Base-by-base conservation (phyloP, 2,329 filamentous ascomycete species). In the Fusarium begoniae region DNA sequence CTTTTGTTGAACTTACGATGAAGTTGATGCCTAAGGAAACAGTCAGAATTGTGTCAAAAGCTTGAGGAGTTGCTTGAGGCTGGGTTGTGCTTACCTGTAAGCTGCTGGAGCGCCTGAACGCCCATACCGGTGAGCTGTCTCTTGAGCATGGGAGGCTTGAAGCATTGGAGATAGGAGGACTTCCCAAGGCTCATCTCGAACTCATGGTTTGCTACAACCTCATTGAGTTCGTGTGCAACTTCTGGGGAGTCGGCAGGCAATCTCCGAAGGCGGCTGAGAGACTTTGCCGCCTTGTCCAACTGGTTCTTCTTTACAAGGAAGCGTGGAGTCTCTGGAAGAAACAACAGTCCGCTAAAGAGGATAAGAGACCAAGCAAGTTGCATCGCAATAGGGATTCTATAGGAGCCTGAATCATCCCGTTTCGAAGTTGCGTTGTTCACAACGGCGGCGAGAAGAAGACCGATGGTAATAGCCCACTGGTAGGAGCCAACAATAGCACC, bases 261-360 rank as follows among this genome's bases (percentile, higher is more conserved):
- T 59, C 56, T 30, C 38, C 56, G 43, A 59, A 59, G 56, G 3
- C 56, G 56, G 8, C 56, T 37, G 5, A 59, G 17, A 20, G 56
- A 26, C 24, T 30, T 59, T 37, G 43, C 43, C 7, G 56, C 56
- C 20, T 59, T 58, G 24, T 14, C 72, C 70, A 63, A 87, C 87
- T 55, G 32, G 2, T 26, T 44, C 38, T 84, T 84, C 81, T 91
- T 93, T 81, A 94, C 90, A 22, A 92, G 84, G 80, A 86, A 95
- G 17, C 93, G 89, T 3, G 93, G 92, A 0, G 92, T 93, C 79
- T 95, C 93, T 12, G 93, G 93, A 3, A 95, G 87, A 58, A 93
- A 69, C 28, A 92, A 69, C 84, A 94, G 88, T 61, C 92, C 92
- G 38, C 72, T 47, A 61, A 91, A 87, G 24, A 94, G 87, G 69